These are phyloP conservation scores for Colletotrichum gigasporum DNA, from an alignment of 2,329 filamentous ascomycete genomes.

Conservation along the genomic window DNA sequence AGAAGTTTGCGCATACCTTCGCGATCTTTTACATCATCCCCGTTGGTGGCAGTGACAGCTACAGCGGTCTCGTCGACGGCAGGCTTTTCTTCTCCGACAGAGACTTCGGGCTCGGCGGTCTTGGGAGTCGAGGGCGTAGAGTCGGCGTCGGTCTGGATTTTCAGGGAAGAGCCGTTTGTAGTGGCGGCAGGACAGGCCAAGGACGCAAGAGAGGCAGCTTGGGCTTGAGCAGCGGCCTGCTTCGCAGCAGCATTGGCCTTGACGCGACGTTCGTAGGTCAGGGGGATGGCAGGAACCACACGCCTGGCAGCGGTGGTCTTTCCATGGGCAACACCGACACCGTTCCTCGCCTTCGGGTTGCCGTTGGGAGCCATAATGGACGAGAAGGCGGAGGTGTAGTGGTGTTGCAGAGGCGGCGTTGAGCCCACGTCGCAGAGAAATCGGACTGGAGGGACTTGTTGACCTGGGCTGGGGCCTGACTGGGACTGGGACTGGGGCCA, in stretches of 20 bases:
- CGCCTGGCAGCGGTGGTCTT: conserved; percentile 35
- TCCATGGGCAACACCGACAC: conserved; percentile 27
- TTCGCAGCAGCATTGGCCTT: conserved; percentile 43
- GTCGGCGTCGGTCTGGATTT: conserved; percentile 30
- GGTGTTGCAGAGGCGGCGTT: conserved; percentile 13
- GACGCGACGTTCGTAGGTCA: conserved; percentile 42
- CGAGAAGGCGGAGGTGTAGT: conserved; percentile 12
- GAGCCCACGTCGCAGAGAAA: conserved; percentile 15
- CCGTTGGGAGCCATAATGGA: conserved; percentile 31
- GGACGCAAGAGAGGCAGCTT: conserved; percentile 26
- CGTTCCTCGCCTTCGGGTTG: conserved; percentile 29
- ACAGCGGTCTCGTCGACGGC: not conserved
- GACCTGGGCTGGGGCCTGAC: not conserved
- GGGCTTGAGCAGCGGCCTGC: conserved; percentile 42
- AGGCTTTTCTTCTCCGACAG: not conserved
- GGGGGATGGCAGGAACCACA: conserved; percentile 49
- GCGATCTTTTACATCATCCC: not conserved
- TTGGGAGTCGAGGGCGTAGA: conserved; percentile 29
- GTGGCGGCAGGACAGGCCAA: conserved; percentile 27
- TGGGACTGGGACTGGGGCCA: conserved; percentile 12
- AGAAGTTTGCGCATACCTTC: conserved; percentile 10
- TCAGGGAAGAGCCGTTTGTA: conserved; percentile 33
- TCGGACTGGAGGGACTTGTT: not conserved
- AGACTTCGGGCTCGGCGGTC: not conserved
- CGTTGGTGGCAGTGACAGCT: not conserved